Evolutionary conservation across 1,284 basidiomycete species (phyloP), one percentile per base, ranked within the genome.

Genomic region (Clitocybe nebularis): DNA sequence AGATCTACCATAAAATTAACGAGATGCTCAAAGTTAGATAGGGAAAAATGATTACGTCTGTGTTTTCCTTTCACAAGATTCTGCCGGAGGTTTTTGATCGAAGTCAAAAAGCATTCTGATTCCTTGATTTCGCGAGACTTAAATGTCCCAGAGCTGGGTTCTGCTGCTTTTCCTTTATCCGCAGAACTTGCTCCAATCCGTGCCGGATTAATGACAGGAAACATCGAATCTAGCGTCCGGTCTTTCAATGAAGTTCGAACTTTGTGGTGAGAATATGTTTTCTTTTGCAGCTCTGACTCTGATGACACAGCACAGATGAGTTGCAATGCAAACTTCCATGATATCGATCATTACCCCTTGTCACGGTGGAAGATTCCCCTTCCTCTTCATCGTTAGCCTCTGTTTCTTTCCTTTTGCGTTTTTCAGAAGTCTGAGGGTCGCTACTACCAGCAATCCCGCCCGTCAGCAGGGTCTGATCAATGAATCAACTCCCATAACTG

Each of bases 151-250:
- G 53, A 16, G 20, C 45, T 49, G 10, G 46, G 37, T 7, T 52
- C 49, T 5, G 42, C 47, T 35, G 41, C 36, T 13, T 55, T 54
- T 11, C 46, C 50, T 24, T 53, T 49, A 10, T 42, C 47, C 13
- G 43, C 48, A 5, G 51, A 47, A 2, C 48, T 57, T n/a, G 58
- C 44, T 45, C 56, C 37, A 34, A 71, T 49, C 50, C 74, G 75
- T 6, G 67, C 64, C 10, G 77, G 75, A 48, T 79, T 76, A 28
- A 66, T 52, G 14, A 84, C 69, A 2, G 84, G 79, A 45, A 95
- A 84, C 90, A 96, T 96, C 0, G 91, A 91, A 55, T 98, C 93
- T 8, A 99, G 76, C 0, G 93, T 98, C 30, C 93, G 79, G 45
- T 93, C 88, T 38, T 84, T 74, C 10, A 85, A 70, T 13, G 95